Evolutionary conservation across 352 stramenopile species (phyloP).

Genomic region (Globisporangium cystogenes): DNA sequence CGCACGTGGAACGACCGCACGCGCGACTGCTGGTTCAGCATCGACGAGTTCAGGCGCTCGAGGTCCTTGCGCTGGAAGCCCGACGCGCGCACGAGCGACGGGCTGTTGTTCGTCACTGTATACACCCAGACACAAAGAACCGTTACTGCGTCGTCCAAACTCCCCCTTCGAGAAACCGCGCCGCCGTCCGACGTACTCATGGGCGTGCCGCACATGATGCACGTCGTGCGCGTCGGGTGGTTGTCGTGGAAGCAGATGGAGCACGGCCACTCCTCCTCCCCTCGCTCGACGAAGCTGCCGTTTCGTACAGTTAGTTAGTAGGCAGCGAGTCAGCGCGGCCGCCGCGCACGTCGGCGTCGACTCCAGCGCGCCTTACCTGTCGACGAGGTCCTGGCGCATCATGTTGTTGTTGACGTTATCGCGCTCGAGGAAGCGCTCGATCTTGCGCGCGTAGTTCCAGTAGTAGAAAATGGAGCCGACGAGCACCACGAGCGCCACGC

Average conservation of each 20-base stretch:
- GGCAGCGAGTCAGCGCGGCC: too few species aligned
- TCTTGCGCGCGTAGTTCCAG: slow-evolving; percentile 85
- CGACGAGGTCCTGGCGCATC: slow-evolving; percentile 81
- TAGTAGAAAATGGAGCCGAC: slow-evolving; percentile 81
- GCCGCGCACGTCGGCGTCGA: too few species aligned
- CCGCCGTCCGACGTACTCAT: slow-evolving; percentile 16
- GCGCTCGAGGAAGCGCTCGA: slow-evolving; percentile 75
- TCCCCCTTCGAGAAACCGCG: too few species aligned
- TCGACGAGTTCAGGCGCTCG: slow-evolving; percentile 54
- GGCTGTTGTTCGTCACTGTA: slow-evolving; percentile 38
- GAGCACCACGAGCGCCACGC: slow-evolving; percentile 61
- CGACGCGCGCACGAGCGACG: slow-evolving; percentile 63
- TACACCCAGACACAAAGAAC: neutral
- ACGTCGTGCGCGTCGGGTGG: slow-evolving; percentile 72
- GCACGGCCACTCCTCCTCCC: slow-evolving; percentile 79
- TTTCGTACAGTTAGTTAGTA: too few species aligned
- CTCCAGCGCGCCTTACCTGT: slow-evolving; percentile 24
- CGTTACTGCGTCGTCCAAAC: too few species aligned
- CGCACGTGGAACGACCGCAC: slow-evolving; percentile 83
- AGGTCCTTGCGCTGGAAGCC: slow-evolving; percentile 61
- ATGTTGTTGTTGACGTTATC: slow-evolving; percentile 89
- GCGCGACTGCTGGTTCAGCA: slow-evolving; percentile 77
- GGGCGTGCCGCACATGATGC: slow-evolving; percentile 82
- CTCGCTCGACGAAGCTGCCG: slow-evolving; percentile 59
- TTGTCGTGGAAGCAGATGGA: slow-evolving; percentile 89